Percentiles rank a stretch among this genome's conserved stretches.
Conservation (phyloP, 352 stramenopile species). For the Poterioochromonas sp. region DNA sequence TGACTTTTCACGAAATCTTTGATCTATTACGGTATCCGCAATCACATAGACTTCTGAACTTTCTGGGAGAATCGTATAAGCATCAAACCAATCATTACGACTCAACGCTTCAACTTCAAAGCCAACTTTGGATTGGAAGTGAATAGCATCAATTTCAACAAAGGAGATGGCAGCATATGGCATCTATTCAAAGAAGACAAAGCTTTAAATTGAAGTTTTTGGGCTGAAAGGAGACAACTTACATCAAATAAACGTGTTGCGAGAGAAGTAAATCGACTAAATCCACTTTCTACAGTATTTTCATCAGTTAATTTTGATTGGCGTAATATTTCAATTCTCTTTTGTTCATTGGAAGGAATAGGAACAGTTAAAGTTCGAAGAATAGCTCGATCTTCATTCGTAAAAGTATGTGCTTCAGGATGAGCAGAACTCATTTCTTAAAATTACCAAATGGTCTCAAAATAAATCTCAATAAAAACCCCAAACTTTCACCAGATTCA, state of each 20-base stretch:
- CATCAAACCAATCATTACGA: neutral
- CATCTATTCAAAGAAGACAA: neutral
- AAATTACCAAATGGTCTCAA: neutral
- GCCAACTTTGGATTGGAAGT: neutral
- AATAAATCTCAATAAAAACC: too few species aligned
- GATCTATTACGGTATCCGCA: neutral
- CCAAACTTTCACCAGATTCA: too few species aligned
- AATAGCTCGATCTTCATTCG: neutral
- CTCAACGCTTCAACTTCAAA: neutral
- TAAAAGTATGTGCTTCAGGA: neutral
- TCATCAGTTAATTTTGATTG: neutral
- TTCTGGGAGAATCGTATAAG: constrained; percentile 6
- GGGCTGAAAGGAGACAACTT: neutral
- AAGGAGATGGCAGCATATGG: constrained; percentile 14
- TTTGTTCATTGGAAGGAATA: constrained; percentile 10
- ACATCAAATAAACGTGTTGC: constrained; percentile 15
- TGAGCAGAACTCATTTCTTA: neutral
- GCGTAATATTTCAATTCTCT: constrained; percentile 12
- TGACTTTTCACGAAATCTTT: neutral
- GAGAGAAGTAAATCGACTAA: constrained; percentile 16
- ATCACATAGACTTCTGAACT: constrained; percentile 24
- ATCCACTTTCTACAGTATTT: neutral
- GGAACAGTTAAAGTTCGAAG: neutral
- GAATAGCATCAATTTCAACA: constrained; percentile 1
- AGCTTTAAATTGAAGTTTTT: neutral